Conservation (phyloP, 495 filamentous ascomycete genomes). For the Aspergillus egyptiacus region DNA sequence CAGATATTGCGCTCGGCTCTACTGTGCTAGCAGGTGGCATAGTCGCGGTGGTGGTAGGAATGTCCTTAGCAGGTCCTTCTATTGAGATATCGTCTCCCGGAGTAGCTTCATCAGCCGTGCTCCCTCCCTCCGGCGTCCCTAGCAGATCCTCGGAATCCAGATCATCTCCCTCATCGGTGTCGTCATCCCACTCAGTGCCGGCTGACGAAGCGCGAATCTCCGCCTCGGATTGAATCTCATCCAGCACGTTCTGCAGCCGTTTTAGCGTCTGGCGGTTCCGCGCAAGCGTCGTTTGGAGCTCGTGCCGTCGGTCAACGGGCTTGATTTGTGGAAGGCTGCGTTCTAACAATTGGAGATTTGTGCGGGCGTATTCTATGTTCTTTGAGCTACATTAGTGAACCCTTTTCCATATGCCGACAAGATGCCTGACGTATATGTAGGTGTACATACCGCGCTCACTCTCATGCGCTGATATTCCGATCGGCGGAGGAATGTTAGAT, state of each 20-base stretch:
- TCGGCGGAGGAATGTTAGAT: slow-evolving; percentile 51
- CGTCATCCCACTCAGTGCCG: slow-evolving; percentile 15
- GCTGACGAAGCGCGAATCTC: slow-evolving; percentile 10
- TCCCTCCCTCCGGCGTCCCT: slow-evolving; percentile 17
- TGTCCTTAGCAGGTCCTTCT: slow-evolving; percentile 2
- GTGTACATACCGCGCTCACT: slow-evolving; percentile 53
- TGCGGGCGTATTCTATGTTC: slow-evolving; percentile 78
- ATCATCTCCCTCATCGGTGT: slow-evolving; percentile 27
- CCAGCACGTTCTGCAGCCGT: slow-evolving; percentile 54
- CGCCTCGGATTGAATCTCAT: slow-evolving; percentile 33
- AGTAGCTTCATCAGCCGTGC: background rate
- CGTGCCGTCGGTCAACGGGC: slow-evolving; percentile 57
- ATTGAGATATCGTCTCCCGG: slow-evolving; percentile 9
- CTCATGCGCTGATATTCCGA: slow-evolving; percentile 68
- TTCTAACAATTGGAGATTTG: slow-evolving; percentile 69
- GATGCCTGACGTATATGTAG: background rate
- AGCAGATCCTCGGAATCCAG: slow-evolving; percentile 34
- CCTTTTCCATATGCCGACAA: background rate
- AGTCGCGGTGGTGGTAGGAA: background rate
- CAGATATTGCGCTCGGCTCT: slow-evolving; percentile 9
- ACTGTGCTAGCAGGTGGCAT: slow-evolving; percentile 10
- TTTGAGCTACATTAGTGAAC: slow-evolving; percentile 21
- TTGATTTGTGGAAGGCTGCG: slow-evolving; percentile 63
- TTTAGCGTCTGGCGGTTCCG: slow-evolving; percentile 60
- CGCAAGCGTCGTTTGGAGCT: slow-evolving; percentile 59